A percentile compares a stretch with the other conserved stretches of the same genome.
Conservation (phyloP, 179 eudicot species). For the Sideroxylon spinosum region DNA sequence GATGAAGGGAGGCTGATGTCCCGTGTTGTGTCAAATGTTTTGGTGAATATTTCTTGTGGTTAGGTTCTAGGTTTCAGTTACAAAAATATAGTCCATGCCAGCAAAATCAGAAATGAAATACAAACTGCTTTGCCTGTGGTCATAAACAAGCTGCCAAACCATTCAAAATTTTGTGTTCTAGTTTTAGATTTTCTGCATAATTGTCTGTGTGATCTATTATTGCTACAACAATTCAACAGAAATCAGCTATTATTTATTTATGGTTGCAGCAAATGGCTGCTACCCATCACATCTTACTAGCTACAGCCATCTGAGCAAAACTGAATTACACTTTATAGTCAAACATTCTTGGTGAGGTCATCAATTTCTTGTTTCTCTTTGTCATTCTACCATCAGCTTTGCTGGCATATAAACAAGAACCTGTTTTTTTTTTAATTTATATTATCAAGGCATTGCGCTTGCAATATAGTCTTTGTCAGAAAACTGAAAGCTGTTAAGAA, state of each 20-base stretch:
- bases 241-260: not conserved
- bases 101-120: no score
- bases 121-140: no score
- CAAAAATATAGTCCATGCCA: no score
- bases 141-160: no score
- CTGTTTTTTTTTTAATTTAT: not conserved
- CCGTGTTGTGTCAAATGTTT: no score
- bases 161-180: no score
- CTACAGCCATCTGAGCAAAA: slow-evolving; percentile 1
- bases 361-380: not conserved
- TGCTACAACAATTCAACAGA: not conserved
- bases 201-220: no score
- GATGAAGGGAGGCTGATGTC: no score
- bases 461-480: not conserved
- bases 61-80: no score
- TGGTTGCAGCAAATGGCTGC: not conserved
- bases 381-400: not conserved
- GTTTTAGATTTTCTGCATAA: no score
- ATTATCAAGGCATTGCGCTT: slow-evolving; percentile 8
- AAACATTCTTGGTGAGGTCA: not conserved
- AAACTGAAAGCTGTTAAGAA: not conserved
- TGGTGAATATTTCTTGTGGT: no score
- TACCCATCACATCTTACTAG: not conserved
- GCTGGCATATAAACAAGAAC: not conserved
- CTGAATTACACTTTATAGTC: no score